Base-by-base conservation (phyloP, 2,329 filamentous ascomycete species). In the Dothistroma pini region DNA sequence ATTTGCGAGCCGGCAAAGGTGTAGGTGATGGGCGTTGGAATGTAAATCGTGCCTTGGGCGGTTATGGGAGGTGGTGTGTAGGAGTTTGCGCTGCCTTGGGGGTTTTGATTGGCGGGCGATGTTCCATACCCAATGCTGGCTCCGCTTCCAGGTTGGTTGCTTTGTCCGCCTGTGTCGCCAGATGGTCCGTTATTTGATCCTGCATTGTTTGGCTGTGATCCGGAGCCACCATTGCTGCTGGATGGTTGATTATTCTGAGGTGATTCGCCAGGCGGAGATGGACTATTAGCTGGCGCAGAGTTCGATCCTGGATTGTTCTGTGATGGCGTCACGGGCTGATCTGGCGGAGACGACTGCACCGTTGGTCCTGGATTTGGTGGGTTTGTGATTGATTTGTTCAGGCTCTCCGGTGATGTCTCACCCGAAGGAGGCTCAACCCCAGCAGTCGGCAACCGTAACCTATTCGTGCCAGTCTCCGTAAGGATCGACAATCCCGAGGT, bases 401-500 rank as follows among this genome's bases (percentile, higher is more conserved):
- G 14, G n/a, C 41, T 44, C 41, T 44, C 41, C 14, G 14, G 14
- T n/a, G 16, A 21, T n/a, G 48, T 51, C 21, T 29, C 29, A 2
- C 21, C 9, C 25, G 51, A 12, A 35, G 51, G 51, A 32, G 29
- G n/a, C 51, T 35, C 12, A 4, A 11, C 51, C 12, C n/a, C 25
- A n/a, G 22, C 51, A 9, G 51, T 53, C 25, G 51, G 51, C 25
- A 53, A 19, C n/a, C 19, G 34, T 29, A 53, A 35, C 10, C 51
- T 12, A 11, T 53, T 32, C 51, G 51, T 35, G 16, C 51, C 51
- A 10, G 51, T 53, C 51, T 53, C 51, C 7, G 51, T 53, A 11
- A 53, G n/a, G 12, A 53, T 53, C 8, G 51, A 53, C n/a, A 53
- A 29, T 11, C 51, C 51, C 14, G 51, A 53, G 4, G 51, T 53